Percentiles rank a stretch among this genome's conserved stretches.
These are phyloP conservation scores for Didymella arachidicola DNA, from an alignment of 2,329 filamentous ascomycete genomes.

Conservation along the genomic window DNA sequence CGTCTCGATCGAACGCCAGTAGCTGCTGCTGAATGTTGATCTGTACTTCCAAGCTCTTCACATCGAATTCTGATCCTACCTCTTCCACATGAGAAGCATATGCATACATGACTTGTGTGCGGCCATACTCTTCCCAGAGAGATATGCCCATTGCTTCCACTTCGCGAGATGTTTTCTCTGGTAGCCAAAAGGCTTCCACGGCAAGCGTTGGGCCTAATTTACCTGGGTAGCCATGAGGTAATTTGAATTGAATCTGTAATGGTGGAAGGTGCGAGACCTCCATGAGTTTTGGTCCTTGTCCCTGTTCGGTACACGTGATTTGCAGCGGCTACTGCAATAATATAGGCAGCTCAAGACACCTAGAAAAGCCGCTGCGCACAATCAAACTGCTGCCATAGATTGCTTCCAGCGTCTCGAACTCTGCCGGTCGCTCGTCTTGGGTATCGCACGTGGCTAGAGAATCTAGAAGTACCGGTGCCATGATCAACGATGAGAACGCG, in stretches of 20 bases:
- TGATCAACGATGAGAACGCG: neutral
- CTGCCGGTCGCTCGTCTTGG: neutral
- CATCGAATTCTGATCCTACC: neutral
- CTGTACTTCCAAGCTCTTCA: neutral
- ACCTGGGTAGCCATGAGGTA: neutral
- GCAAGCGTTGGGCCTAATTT: neutral
- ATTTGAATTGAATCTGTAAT: neutral
- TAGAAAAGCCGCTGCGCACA: neutral
- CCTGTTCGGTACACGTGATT: neutral
- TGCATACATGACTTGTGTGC: constrained; percentile 1
- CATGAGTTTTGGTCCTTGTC: neutral
- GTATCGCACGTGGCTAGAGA: neutral
- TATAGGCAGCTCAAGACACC: neutral
- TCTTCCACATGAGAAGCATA: constrained; percentile 1
- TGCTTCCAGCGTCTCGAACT: constrained; percentile 4
- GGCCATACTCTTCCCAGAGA: constrained; percentile 1
- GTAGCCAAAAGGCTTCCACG: neutral
- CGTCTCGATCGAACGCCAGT: neutral
- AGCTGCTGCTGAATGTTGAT: neutral
- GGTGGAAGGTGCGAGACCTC: constrained; percentile 1
- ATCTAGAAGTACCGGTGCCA: neutral
- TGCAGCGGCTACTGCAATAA: neutral
- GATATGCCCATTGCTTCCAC: neutral
- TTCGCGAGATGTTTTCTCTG: neutral
- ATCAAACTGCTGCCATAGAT: constrained; percentile 4